Percentiles rank a stretch among this genome's conserved stretches.
These are phyloP conservation scores for Aspergillus tamarii DNA, from an alignment of 2,329 filamentous ascomycete species.

Conservation along the genomic window DNA sequence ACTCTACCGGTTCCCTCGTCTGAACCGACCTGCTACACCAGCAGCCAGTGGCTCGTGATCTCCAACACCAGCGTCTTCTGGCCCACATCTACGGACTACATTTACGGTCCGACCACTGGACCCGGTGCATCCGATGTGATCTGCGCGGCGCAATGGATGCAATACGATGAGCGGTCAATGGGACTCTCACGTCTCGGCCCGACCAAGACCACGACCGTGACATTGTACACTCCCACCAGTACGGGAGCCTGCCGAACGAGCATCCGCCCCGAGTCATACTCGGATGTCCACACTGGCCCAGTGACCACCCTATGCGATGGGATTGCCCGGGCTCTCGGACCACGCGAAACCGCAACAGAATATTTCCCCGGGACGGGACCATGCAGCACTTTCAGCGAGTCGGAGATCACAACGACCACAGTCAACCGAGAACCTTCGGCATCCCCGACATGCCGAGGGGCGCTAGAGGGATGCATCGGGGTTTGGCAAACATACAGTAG, in stretches of 20 bases:
- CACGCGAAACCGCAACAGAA: slow-evolving; percentile 20
- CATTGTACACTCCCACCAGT: slow-evolving; percentile 20
- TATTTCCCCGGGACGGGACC: slow-evolving; percentile 25
- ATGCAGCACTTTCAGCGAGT: slow-evolving; percentile 15
- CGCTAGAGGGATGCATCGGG: slow-evolving; percentile 22
- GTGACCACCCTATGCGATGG: slow-evolving; percentile 29
- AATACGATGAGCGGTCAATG: slow-evolving; percentile 18
- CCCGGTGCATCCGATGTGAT: slow-evolving; percentile 22
- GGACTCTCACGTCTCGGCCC: slow-evolving; percentile 21
- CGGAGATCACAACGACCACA: not conserved
- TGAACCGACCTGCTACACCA: slow-evolving; percentile 13
- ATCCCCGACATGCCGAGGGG: slow-evolving; percentile 17
- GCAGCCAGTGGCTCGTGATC: slow-evolving; percentile 35
- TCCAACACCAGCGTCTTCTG: slow-evolving; percentile 26
- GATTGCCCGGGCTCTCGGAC: slow-evolving; percentile 22
- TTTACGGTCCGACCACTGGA: slow-evolving; percentile 27
- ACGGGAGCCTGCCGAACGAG: slow-evolving; percentile 23
- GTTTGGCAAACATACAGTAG: slow-evolving; percentile 26
- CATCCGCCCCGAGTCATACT: slow-evolving; percentile 11
- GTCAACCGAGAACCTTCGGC: slow-evolving; percentile 17
- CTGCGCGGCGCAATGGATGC: slow-evolving; percentile 25
- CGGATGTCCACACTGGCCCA: slow-evolving; percentile 23
- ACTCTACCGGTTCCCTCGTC: not conserved
- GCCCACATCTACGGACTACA: slow-evolving; percentile 29
- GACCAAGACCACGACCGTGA: slow-evolving; percentile 16